Conservation (phyloP, 768 basidiomycete species). For the Auricularia cornea region DNA sequence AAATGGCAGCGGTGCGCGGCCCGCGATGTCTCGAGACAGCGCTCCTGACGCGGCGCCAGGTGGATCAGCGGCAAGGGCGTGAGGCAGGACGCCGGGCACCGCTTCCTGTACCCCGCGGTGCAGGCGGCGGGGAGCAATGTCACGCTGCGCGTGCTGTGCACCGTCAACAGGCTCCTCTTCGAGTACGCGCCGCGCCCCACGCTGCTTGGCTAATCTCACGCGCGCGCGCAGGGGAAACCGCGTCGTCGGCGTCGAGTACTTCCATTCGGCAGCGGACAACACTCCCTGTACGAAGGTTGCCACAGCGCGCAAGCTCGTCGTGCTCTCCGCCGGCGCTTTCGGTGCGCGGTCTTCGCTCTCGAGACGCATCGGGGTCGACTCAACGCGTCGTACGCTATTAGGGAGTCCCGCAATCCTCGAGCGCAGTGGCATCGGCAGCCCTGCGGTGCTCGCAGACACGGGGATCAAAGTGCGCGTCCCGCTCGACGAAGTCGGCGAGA, state of each 20-base stretch:
- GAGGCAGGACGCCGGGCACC: background rate
- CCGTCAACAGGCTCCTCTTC: background rate
- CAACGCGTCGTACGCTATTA: background rate
- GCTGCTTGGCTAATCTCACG: background rate
- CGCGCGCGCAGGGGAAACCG: background rate
- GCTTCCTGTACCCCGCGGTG: background rate
- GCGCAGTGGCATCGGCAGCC: too few species aligned
- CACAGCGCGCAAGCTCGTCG: too few species aligned
- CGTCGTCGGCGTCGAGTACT: background rate
- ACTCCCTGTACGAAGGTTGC: too few species aligned
- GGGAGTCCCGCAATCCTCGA: too few species aligned
- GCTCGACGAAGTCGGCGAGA: too few species aligned
- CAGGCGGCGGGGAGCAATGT: background rate
- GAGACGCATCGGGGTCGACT: too few species aligned
- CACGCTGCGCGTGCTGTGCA: background rate
- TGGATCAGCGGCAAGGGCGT: background rate
- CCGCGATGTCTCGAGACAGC: too few species aligned
- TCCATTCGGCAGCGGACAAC: too few species aligned
- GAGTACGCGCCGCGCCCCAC: background rate
- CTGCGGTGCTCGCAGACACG: too few species aligned
- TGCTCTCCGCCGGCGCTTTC: slow-evolving; percentile 1
- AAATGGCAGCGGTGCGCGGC: background rate
- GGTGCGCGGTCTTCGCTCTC: too few species aligned
- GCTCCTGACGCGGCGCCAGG: too few species aligned
- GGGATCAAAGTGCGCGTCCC: too few species aligned